Evolutionary conservation across 2,329 filamentous ascomycete genomes (phyloP), one percentile per base, ranked within the genome.

Genomic region (Xylariaceae sp.): DNA sequence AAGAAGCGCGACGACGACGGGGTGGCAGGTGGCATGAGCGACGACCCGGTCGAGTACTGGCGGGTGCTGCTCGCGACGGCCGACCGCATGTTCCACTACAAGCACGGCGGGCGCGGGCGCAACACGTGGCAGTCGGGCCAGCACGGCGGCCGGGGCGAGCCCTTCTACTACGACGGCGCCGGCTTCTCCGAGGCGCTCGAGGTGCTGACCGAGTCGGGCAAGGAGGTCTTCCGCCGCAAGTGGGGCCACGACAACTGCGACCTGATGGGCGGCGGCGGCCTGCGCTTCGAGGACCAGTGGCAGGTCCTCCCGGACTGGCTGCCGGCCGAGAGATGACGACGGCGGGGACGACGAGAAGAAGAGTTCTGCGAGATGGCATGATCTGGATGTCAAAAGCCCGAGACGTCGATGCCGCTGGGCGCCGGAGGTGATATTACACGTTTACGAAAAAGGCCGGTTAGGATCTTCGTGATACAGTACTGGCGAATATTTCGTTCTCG

Each of bases 231-330:
- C 38, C 46, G 51, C 8, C 53, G 60, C 38, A 69, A 69, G 47
- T 68, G 66, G 65, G 65, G 65, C 1, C 61, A 67, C 39, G 45
- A 52, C 8, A 58, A 61, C 29, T 70, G 67, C 45, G 55, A 69
- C 38, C 36, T 66, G 19, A 49, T 63, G 16, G 42, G 33, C 3
- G 55, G 52, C 8, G 56, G 49, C 16, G 60, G 59, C 0, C 35
- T 67, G 35, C 49, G 48, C 35, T 44, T 58, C n/a, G 55, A 55
- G 27, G 27, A 29, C 27, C 27, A 29, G 27, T 29, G 27, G 27
- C 7, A 15, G 27, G 27, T 29, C n/a, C n/a, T n/a, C n/a, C n/a
- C n/a, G n/a, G n/a, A n/a, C n/a, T n/a, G n/a, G n/a, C n/a, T n/a
- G n/a, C n/a, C n/a, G n/a, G n/a, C n/a, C n/a, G n/a, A n/a, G n/a